A percentile compares a stretch with the other conserved stretches of the same genome.
phyloP scores from a whole-genome alignment of 2,329 filamentous ascomycete species.

The Colletotrichum graminicola region DNA sequence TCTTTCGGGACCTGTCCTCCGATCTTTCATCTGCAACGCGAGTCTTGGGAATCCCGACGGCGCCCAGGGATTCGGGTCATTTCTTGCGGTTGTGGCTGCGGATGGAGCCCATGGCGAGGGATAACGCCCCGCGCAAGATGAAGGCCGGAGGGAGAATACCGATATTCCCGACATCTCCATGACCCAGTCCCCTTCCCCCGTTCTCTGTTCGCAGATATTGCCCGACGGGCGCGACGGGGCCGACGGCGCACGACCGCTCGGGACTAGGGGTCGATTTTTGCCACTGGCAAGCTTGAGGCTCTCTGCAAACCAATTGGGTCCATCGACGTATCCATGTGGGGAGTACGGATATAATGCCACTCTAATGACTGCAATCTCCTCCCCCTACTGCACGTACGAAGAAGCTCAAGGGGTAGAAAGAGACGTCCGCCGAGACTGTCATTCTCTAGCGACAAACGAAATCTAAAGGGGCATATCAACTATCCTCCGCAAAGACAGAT shows the following conservation, averaged over 20 bases:
- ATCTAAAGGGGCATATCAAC: neutral
- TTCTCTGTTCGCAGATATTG: constrained; percentile 26
- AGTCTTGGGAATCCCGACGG: neutral
- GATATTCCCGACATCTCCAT: constrained; percentile 30
- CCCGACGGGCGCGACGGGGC: constrained; percentile 36
- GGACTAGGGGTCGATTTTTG: constrained; percentile 26
- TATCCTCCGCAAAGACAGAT: neutral
- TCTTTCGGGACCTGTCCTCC: neutral
- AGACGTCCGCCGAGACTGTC: constrained; percentile 6
- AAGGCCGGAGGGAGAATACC: constrained; percentile 34
- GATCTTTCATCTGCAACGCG: neutral
- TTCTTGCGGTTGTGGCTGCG: constrained; percentile 2
- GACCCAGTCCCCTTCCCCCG: neutral
- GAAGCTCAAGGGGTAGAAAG: neutral
- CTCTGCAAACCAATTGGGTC: constrained; percentile 27
- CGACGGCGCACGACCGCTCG: constrained; percentile 24
- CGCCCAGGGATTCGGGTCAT: neutral
- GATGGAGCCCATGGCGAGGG: neutral
- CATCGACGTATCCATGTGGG: constrained; percentile 10
- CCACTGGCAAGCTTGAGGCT: constrained; percentile 32
- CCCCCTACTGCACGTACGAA: neutral
- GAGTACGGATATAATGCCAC: constrained; percentile 32
- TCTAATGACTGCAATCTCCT: constrained; percentile 25
- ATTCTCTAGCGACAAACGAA: neutral
- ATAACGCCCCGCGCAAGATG: constrained; percentile 1